These are phyloP conservation scores for Fagopyrum esculentum DNA, from an alignment of 148 eudicot genomes.

Conservation along the genomic window DNA sequence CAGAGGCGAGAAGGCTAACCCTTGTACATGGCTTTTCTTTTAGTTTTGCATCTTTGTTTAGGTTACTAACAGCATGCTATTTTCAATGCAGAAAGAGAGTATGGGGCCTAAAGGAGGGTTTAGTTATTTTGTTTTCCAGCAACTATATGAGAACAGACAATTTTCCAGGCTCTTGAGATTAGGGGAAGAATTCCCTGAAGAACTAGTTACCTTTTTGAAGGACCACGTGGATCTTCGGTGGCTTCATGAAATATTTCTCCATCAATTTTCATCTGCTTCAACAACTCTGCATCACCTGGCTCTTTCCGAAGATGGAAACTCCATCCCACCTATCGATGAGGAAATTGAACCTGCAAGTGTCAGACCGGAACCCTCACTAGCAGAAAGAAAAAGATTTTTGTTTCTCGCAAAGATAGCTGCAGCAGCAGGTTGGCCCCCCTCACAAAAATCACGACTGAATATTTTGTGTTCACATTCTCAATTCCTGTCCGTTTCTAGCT, in stretches of 20 bases:
- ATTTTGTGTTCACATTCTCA: conserved; percentile 5
- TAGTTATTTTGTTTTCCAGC: conserved; percentile 76
- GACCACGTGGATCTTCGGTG: conserved; percentile 70
- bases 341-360: conserved; percentile 23
- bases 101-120: conserved; percentile 94
- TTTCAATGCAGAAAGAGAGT: conserved; percentile 64
- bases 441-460: background rate
- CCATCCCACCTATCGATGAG: conserved; percentile 25
- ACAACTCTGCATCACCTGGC: conserved; percentile 75
- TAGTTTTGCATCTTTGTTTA: background rate
- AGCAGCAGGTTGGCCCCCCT: conserved; percentile 58
- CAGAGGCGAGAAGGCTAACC: background rate
- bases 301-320: conserved; percentile 50
- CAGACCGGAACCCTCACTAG: conserved; percentile 40
- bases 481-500: background rate
- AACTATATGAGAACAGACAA: conserved; percentile 53
- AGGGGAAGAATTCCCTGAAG: conserved; percentile 91
- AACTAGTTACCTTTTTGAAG: conserved; percentile 62
- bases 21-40: background rate
- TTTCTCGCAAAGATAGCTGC: conserved; percentile 90
- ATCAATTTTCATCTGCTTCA: conserved; percentile 67
- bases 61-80: background rate
- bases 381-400: conserved; percentile 65
- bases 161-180: conserved; percentile 76
- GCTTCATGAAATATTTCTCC: conserved; percentile 82